Base-by-base conservation (phyloP, 1,284 basidiomycete species). In the Leccinum solheimii region DNA sequence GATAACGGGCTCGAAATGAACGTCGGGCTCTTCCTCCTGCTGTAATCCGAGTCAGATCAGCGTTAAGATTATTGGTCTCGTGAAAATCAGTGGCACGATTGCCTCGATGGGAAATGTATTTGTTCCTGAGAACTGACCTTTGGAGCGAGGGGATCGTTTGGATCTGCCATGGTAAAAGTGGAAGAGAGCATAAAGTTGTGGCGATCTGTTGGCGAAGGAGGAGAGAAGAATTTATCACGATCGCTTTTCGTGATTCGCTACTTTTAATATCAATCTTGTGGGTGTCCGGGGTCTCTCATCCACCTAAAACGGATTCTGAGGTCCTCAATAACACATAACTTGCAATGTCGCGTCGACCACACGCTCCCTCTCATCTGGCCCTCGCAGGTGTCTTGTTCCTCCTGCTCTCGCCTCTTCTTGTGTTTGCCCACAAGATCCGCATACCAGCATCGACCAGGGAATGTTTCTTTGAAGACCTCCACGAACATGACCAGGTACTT, bases 381-480 rank as follows among this genome's bases (percentile, higher is more conserved):
- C 51, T 76, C 69, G 67, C 81, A 71, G 72, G 60, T 61, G 66
- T 84, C 57, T 72, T 78, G 14, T 59, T 85, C 9, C 68, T 86
- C 54, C 66, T 77, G 52, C 58, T 84, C 21, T 64, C 82, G 55
- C 79, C 83, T 5, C 64, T 74, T 48, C 66, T 86, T 34, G 78
- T 80, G 14, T 80, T 77, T 50, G 83, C 86, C 1, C 88, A 92
- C 75, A 82, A 90, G 75, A 86, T 92, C 68, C 86, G 87, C 69
- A 80, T 92, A 14, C 77, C 83, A 19, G 90, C 95, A 23, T 88
- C 89, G 40, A 86, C 86, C 71, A 95, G 94, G 75, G 95, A 98
- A 71, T 99, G 97, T 79, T 99, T 97, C 83, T 98, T 97, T 74
- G 97, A 99, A 79, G 94, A 97, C 76, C 84, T 99, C 34, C 95